phyloP scores from a whole-genome alignment of 495 filamentous ascomycete species.

The Aspergillus olivimuriae region DNA sequence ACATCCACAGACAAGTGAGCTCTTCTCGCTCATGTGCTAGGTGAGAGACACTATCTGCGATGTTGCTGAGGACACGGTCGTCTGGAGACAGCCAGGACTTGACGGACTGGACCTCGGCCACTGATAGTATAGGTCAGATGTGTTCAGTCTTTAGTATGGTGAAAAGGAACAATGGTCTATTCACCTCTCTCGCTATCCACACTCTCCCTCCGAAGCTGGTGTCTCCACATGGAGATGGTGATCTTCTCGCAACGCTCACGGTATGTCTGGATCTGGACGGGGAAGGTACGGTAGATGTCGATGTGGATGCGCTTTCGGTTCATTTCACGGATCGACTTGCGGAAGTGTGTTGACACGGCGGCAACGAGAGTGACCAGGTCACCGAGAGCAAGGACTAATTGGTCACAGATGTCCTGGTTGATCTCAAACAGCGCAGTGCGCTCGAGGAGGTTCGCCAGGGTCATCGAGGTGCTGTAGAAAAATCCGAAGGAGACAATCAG shows the following conservation, averaged over 20 bases:
- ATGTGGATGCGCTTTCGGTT: conserved; percentile 21
- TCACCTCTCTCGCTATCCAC: conserved; percentile 18
- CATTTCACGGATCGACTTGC: conserved; percentile 20
- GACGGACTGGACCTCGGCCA: conserved; percentile 17
- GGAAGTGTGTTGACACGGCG: conserved; percentile 28
- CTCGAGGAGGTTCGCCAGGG: conserved; percentile 30
- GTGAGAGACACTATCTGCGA: conserved; percentile 28
- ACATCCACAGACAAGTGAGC: conserved; percentile 34
- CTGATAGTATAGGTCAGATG: too few relatives aligned
- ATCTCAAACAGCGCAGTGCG: conserved; percentile 30
- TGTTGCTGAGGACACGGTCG: conserved; percentile 12
- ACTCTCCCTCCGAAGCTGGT: conserved; percentile 24
- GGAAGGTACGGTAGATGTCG: conserved; percentile 29
- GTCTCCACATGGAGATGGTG: conserved; percentile 30
- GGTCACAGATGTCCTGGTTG: conserved; percentile 31
- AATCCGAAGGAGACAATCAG: conserved; percentile 33
- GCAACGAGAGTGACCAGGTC: conserved; percentile 31
- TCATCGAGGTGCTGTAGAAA: conserved; percentile 30
- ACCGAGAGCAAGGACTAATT: conserved; percentile 28
- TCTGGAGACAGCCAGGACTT: conserved; percentile 16
- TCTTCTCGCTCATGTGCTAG: conserved; percentile 38
- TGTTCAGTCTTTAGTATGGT: too few relatives aligned
- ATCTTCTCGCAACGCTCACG: conserved; percentile 25
- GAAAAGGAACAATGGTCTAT: too few relatives aligned
- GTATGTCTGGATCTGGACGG: conserved; percentile 25